Conservation (phyloP, 2,329 filamentous ascomycete species). For the Microsporum audouinii region DNA sequence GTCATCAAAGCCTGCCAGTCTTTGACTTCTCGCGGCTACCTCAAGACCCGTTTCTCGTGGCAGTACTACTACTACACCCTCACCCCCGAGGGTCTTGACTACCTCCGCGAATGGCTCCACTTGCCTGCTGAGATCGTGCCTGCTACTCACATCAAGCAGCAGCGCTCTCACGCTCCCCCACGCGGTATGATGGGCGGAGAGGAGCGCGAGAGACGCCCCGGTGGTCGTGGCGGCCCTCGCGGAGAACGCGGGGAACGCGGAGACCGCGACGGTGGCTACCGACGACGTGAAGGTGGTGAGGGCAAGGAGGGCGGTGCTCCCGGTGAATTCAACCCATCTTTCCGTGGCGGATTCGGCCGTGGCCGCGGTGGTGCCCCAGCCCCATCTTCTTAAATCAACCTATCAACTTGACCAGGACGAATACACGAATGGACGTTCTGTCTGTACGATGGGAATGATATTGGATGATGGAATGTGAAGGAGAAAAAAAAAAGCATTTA, state of each 20-base stretch:
- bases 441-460: background rate
- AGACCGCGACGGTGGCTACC: conserved; percentile 57
- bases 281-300: conserved; percentile 75
- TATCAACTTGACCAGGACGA: background rate
- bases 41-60: conserved; percentile 99
- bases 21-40: conserved; percentile 90
- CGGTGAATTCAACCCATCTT: conserved; percentile 82
- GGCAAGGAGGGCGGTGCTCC: conserved; percentile 87
- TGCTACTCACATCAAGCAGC: conserved; percentile 99
- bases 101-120: conserved; percentile 99
- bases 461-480: background rate
- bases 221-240: conserved; percentile 64
- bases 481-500: background rate
- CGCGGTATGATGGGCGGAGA: conserved; percentile 92
- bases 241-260: conserved; percentile 58
- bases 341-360: conserved; percentile 85
- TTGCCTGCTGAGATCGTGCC: conserved; percentile 98
- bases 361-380: conserved; percentile 57
- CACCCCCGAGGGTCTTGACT: conserved; percentile 98
- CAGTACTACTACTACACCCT: conserved; percentile 99
- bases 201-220: conserved; percentile 72
- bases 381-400: conserved; percentile 21
- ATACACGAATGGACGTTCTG: background rate
- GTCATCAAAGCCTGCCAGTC: conserved; percentile 99
- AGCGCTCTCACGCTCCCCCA: conserved; percentile 94